These are phyloP conservation scores for Sclerotinia nivalis DNA, from an alignment of 2,329 filamentous ascomycete species.

Conservation along the genomic window DNA sequence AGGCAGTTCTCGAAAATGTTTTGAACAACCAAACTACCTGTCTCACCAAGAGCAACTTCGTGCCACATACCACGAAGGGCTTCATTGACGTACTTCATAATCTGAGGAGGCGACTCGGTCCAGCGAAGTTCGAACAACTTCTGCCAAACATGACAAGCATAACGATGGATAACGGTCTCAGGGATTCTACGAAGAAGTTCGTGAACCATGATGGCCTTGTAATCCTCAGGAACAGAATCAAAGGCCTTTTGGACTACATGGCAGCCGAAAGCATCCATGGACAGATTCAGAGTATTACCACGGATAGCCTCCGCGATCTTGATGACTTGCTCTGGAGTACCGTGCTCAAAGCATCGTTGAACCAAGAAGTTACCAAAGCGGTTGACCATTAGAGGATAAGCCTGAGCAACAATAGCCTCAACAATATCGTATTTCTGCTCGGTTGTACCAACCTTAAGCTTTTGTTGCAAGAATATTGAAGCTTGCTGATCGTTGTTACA, in stretches of 20 bases:
- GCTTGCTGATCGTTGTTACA: conserved; percentile 99
- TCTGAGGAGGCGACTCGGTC: conserved; percentile 91
- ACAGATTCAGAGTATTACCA: conserved; percentile 88
- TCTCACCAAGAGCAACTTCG: conserved; percentile 94
- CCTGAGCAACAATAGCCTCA: conserved; percentile 91
- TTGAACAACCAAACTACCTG: conserved; percentile 95
- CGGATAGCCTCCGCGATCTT: conserved; percentile 93
- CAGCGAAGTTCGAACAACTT: conserved; percentile 98
- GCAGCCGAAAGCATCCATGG: conserved; percentile 98
- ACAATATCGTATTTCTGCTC: conserved; percentile 98
- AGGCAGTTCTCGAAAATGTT: conserved; percentile 99
- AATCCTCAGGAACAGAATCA: conserved; percentile 94
- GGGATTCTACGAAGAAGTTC: conserved; percentile 93
- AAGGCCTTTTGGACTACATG: conserved; percentile 99
- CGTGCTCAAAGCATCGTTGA: conserved; percentile 98
- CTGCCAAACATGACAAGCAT: conserved; percentile 99
- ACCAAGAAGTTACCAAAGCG: conserved; percentile 98
- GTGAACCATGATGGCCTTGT: conserved; percentile 99
- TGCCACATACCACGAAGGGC: conserved; percentile 97
- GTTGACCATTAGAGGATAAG: conserved; percentile 96
- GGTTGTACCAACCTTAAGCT: conserved; percentile 91
- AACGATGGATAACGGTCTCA: conserved; percentile 96
- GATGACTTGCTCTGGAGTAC: conserved; percentile 89
- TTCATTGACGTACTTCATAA: conserved; percentile 98
- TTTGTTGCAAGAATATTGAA: conserved; percentile 98